Evolutionary conservation across 306 rosid genomes (phyloP).

Genomic region (Vicia faba): DNA sequence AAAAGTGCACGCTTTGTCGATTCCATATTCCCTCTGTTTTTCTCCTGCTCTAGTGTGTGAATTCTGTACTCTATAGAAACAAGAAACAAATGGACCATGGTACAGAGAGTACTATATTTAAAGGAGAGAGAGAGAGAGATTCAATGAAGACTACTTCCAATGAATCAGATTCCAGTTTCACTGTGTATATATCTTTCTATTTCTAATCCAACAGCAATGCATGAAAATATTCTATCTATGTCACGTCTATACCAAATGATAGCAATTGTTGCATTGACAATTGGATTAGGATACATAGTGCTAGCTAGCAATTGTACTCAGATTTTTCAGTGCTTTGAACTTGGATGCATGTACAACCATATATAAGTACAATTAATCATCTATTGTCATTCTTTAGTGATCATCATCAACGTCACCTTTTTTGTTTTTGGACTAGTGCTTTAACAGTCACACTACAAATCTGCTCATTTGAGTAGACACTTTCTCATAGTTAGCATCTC

Average conservation of each 20-base stretch:
- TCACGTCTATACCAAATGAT: constrained; percentile 34
- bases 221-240: constrained; percentile 33
- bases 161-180: constrained; percentile 45
- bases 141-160: constrained; percentile 32
- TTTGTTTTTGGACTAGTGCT: constrained; percentile 26
- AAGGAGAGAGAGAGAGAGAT: neutral
- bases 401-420: constrained; percentile 16
- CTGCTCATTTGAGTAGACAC: too few species aligned
- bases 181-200: neutral
- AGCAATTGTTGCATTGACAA: constrained; percentile 14
- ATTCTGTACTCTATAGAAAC: constrained; percentile 41
- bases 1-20: constrained; percentile 38
- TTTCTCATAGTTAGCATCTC: too few species aligned
- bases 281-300: constrained; percentile 9
- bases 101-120: neutral
- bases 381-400: constrained; percentile 9
- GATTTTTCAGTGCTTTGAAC: constrained; percentile 15
- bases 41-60: constrained; percentile 9
- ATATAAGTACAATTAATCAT: constrained; percentile 19
- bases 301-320: neutral
- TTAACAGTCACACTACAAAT: constrained; percentile 16
- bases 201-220: constrained; percentile 23
- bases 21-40: constrained; percentile 31
- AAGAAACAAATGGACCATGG: constrained; percentile 46
- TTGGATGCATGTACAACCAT: constrained; percentile 35